These are phyloP conservation scores for Casaregolazyma lundiana DNA, from an alignment of 1,139 yeast genomes.

Conservation along the genomic window DNA sequence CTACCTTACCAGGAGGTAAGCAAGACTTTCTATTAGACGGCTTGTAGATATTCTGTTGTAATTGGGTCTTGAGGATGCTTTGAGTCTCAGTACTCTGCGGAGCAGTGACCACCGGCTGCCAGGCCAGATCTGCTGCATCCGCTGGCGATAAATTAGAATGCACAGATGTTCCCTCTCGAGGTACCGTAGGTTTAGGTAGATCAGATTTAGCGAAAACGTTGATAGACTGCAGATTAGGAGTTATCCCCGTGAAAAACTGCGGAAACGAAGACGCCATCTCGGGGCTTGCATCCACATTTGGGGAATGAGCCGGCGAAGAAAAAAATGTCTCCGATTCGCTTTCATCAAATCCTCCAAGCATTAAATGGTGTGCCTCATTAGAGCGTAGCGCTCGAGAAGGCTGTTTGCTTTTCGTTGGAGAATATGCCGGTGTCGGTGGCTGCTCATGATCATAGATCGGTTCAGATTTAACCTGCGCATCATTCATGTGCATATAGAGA, in stretches of 20 bases:
- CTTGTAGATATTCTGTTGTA: constrained; percentile 24
- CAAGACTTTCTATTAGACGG: constrained; percentile 46
- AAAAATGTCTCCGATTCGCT: constrained; percentile 22
- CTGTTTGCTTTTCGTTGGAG: constrained; percentile 3
- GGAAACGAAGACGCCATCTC: constrained; percentile 20
- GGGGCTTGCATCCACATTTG: constrained; percentile 24
- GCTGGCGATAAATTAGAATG: neutral
- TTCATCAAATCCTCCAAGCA: constrained; percentile 14
- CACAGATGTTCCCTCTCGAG: constrained; percentile 14
- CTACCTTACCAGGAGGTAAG: constrained; percentile 86
- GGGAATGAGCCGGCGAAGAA: constrained; percentile 25
- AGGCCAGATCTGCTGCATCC: constrained; percentile 22
- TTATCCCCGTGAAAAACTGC: constrained; percentile 21
- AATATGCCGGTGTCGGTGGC: constrained; percentile 10
- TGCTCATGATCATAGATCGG: neutral
- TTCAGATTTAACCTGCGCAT: neutral
- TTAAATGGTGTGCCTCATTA: constrained; percentile 2
- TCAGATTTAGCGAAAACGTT: constrained; percentile 24
- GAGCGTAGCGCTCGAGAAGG: neutral
- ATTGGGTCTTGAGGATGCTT: constrained; percentile 31
- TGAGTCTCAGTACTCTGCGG: constrained; percentile 31
- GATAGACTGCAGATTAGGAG: constrained; percentile 20
- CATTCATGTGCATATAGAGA: neutral
- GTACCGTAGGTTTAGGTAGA: constrained; percentile 19
- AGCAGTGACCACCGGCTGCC: constrained; percentile 37